A percentile compares a stretch with the other conserved stretches of the same genome.
Evolutionary conservation across 306 rosid species (phyloP).

Genomic region (Cotoneaster glaucophyllus): DNA sequence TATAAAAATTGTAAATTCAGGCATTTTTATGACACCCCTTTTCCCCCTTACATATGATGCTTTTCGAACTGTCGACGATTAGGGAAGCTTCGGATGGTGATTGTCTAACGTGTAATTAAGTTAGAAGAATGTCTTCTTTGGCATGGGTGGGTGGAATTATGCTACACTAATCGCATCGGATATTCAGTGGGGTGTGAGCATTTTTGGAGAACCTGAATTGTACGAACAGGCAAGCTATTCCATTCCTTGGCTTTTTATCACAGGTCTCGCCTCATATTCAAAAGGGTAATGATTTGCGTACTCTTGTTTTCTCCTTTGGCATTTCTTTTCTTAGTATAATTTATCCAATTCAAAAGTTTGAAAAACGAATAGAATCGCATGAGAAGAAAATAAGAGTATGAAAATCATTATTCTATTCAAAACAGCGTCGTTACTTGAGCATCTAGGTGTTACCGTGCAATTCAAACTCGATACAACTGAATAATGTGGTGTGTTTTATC

Average conservation of each 20-base stretch:
- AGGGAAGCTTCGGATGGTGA: background rate
- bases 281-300: background rate
- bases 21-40: background rate
- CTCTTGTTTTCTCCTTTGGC: background rate
- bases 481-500: background rate
- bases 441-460: no score
- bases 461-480: background rate
- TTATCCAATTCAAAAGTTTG: background rate
- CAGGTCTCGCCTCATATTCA: background rate
- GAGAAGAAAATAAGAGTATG: background rate
- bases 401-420: no score
- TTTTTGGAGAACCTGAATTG: background rate
- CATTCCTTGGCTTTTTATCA: background rate
- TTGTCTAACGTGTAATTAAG: conserved; percentile 7
- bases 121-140: no score
- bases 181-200: background rate
- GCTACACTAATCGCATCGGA: background rate
- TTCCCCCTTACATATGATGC: background rate
- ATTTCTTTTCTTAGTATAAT: no score
- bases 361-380: background rate
- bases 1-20: background rate
- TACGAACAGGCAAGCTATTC: background rate
- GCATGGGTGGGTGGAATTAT: no score
- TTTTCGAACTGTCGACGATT: background rate
- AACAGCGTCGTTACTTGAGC: no score